A percentile compares a stretch with the other conserved stretches of the same genome.
Evolutionary conservation across 441 rosid species (phyloP).

Genomic region (Gossypium lobatum): DNA sequence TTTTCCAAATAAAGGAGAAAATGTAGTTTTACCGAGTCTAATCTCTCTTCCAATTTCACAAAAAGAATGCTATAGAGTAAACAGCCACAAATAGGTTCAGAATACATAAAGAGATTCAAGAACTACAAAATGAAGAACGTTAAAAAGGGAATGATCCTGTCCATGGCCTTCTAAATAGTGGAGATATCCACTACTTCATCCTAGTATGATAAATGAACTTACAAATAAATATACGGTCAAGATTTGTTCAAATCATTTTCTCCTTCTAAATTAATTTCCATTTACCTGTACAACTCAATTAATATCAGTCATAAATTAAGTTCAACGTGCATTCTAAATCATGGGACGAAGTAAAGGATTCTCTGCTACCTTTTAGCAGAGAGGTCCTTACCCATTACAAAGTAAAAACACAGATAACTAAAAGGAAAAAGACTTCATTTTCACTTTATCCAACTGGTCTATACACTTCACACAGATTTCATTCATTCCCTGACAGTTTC

Average conservation of each 20-base stretch:
- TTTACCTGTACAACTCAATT: background rate
- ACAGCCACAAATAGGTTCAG: background rate
- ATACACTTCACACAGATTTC: too few relatives aligned
- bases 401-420: background rate
- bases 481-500: too few relatives aligned
- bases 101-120: background rate
- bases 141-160: background rate
- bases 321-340: background rate
- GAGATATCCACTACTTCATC: background rate
- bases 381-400: background rate
- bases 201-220: background rate
- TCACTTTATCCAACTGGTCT: background rate
- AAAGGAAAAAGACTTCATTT: background rate
- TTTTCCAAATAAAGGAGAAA: background rate
- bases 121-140: background rate
- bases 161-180: background rate
- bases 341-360: background rate
- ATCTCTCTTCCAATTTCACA: background rate
- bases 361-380: background rate
- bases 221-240: background rate
- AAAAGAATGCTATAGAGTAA: background rate
- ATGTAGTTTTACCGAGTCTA: background rate
- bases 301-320: background rate
- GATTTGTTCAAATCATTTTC: background rate
- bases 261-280: background rate